phyloP scores from a whole-genome alignment of 129 eudicot genomes.

The Centella asiatica region DNA sequence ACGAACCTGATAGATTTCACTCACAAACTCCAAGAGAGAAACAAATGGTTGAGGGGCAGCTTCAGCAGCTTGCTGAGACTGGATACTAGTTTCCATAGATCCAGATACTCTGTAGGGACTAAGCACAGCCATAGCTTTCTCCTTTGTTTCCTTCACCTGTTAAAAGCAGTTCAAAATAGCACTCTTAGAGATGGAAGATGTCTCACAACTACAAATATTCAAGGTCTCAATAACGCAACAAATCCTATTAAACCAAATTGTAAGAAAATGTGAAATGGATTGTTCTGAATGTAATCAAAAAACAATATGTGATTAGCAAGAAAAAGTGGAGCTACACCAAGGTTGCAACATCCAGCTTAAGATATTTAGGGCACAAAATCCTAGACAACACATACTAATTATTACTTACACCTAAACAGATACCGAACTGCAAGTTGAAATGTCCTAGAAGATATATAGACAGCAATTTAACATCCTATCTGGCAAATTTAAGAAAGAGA shows the following conservation, averaged over 20 bases:
- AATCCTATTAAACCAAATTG: too few relatives aligned
- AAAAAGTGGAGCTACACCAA: background rate
- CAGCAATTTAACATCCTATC: too few relatives aligned
- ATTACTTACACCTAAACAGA: background rate
- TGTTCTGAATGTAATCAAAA: background rate
- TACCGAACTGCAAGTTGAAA: background rate
- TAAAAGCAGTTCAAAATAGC: slow-evolving; percentile 12
- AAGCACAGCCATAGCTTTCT: slow-evolving; percentile 73
- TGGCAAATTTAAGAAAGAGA: too few relatives aligned
- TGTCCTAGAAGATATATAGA: background rate
- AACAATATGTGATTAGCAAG: background rate
- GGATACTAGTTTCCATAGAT: slow-evolving; percentile 36
- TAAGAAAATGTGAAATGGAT: too few relatives aligned
- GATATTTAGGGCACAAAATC: background rate
- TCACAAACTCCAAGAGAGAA: slow-evolving; percentile 84
- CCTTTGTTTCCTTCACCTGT: slow-evolving; percentile 89
- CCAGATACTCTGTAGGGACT: slow-evolving; percentile 58
- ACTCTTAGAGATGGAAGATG: slow-evolving; percentile 7
- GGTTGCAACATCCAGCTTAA: background rate
- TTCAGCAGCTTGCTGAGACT: slow-evolving; percentile 45
- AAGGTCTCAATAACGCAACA: background rate
- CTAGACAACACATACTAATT: background rate
- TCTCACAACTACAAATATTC: background rate
- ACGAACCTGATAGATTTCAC: slow-evolving; percentile 89
- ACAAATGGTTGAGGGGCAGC: slow-evolving; percentile 54